Conservation (phyloP, 257 asterid species). For the Marsdenia floribunda region DNA sequence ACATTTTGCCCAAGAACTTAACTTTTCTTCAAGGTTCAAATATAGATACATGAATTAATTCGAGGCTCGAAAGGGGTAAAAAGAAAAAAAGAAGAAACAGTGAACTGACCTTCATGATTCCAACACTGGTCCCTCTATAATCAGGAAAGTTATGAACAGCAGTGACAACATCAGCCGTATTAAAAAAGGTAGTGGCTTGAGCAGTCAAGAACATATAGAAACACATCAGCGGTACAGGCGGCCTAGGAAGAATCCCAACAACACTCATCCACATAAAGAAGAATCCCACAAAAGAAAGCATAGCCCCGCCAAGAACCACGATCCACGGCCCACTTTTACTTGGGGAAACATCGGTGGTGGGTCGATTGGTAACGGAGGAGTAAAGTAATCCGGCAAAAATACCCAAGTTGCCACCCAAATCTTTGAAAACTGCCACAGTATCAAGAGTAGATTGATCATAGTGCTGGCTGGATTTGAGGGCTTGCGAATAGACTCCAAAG, state of each 20-base stretch:
- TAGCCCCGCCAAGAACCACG: slow-evolving; percentile 55
- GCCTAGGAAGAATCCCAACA: slow-evolving; percentile 53
- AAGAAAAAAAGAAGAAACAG: no score
- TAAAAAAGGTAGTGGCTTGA: slow-evolving; percentile 79
- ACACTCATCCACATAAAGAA: slow-evolving; percentile 85
- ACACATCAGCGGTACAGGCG: slow-evolving; percentile 57
- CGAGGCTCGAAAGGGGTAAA: background rate
- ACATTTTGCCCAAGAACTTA: background rate
- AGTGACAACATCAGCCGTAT: slow-evolving; percentile 82
- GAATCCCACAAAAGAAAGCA: slow-evolving; percentile 74
- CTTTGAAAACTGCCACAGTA: slow-evolving; percentile 76
- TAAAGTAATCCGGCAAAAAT: slow-evolving; percentile 73
- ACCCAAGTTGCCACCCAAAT: slow-evolving; percentile 79
- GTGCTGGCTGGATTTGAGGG: slow-evolving; percentile 26
- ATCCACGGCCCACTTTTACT: slow-evolving; percentile 57
- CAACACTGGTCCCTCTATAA: slow-evolving; percentile 72
- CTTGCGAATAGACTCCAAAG: slow-evolving; percentile 28
- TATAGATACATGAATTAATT: background rate
- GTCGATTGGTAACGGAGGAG: slow-evolving; percentile 27
- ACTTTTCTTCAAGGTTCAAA: background rate
- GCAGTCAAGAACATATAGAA: slow-evolving; percentile 80
- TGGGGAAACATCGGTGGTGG: background rate
- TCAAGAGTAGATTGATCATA: slow-evolving; percentile 82
- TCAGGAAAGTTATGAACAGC: slow-evolving; percentile 70
- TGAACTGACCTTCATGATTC: slow-evolving; percentile 76